A percentile compares a stretch with the other conserved stretches of the same genome.
phyloP scores from a whole-genome alignment of 192 early-diverging fungal species.

The Coemansia sp. region DNA sequence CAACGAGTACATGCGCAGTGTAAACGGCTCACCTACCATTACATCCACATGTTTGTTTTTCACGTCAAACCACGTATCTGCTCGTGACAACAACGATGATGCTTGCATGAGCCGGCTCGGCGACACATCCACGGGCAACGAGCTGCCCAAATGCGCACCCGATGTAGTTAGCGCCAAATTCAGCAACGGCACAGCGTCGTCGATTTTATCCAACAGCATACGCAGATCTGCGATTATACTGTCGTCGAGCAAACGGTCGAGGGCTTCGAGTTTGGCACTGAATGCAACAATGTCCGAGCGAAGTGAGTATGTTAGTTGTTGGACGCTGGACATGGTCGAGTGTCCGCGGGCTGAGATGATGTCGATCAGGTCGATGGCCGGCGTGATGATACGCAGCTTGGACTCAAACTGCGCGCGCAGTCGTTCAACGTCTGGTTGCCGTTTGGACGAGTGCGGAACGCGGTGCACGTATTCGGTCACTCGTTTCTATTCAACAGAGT shows the following conservation, averaged over 20 bases:
- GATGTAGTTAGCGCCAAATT: slow-evolving; percentile 57
- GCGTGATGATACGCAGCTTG: slow-evolving; percentile 59
- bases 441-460: slow-evolving; percentile 15
- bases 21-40: slow-evolving; percentile 50
- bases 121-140: slow-evolving; percentile 51
- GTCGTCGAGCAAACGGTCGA: neutral
- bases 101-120: slow-evolving; percentile 64
- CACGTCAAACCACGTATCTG: slow-evolving; percentile 10
- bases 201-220: slow-evolving; percentile 42
- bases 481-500: slow-evolving; percentile 14
- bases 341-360: slow-evolving; percentile 65
- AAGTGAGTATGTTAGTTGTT: slow-evolving; percentile 57
- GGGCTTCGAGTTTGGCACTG: slow-evolving; percentile 19
- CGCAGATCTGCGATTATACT: slow-evolving; percentile 20
- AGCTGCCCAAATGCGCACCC: slow-evolving; percentile 48
- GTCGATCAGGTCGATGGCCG: slow-evolving; percentile 71
- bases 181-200: slow-evolving; percentile 57
- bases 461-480: slow-evolving; percentile 52
- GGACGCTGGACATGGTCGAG: slow-evolving; percentile 57
- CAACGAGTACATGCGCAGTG: slow-evolving; percentile 64
- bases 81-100: slow-evolving; percentile 39
- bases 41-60: neutral
- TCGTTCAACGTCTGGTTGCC: slow-evolving; percentile 34
- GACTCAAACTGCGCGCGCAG: slow-evolving; percentile 54
- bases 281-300: slow-evolving; percentile 58